phyloP scores from a whole-genome alignment of 192 early-diverging fungal genomes.

The Oehlia diaphana region DNA sequence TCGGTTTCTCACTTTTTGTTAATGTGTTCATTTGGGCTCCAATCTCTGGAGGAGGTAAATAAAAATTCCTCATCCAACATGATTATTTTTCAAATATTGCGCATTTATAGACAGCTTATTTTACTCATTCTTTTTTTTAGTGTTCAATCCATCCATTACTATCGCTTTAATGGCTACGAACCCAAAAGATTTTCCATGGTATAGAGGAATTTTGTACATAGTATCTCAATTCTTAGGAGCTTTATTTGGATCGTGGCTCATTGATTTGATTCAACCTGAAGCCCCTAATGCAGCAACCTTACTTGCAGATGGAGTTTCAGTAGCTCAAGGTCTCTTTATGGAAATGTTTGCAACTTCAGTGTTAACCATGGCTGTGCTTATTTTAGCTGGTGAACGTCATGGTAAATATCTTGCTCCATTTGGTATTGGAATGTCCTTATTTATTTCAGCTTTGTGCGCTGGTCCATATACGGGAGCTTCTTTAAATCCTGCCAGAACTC shows the following conservation, averaged over 20 bases:
- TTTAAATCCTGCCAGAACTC: slow-evolving; percentile 67
- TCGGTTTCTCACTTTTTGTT: slow-evolving; percentile 45
- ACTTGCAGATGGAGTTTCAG: neutral
- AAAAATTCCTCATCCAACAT: neutral
- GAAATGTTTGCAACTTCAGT: slow-evolving; percentile 27
- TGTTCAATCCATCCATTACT: slow-evolving; percentile 59
- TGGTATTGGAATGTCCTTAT: slow-evolving; percentile 23
- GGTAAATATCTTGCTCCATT: slow-evolving; percentile 7
- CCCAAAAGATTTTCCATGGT: slow-evolving; percentile 34
- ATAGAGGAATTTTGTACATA: slow-evolving; percentile 46
- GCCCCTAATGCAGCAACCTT: neutral
- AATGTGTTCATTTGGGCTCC: slow-evolving; percentile 42
- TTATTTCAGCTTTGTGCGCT: slow-evolving; percentile 4
- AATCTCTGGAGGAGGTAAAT: slow-evolving; percentile 52
- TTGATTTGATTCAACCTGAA: neutral
- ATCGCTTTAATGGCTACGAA: slow-evolving; percentile 43
- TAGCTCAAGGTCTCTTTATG: slow-evolving; percentile 18
- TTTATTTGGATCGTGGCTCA: slow-evolving; percentile 36
- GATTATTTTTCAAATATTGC: no score
- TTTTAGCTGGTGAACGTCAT: slow-evolving; percentile 3
- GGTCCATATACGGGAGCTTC: slow-evolving; percentile 44
- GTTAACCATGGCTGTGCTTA: slow-evolving; percentile 5
- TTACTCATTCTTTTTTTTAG: neutral
- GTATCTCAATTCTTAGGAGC: slow-evolving; percentile 57
- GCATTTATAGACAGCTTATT: no score